Percentiles rank a stretch among this genome's conserved stretches.
Conservation (phyloP, 495 filamentous ascomycete genomes). For the Pseudomonodictys pantanalensis region DNA sequence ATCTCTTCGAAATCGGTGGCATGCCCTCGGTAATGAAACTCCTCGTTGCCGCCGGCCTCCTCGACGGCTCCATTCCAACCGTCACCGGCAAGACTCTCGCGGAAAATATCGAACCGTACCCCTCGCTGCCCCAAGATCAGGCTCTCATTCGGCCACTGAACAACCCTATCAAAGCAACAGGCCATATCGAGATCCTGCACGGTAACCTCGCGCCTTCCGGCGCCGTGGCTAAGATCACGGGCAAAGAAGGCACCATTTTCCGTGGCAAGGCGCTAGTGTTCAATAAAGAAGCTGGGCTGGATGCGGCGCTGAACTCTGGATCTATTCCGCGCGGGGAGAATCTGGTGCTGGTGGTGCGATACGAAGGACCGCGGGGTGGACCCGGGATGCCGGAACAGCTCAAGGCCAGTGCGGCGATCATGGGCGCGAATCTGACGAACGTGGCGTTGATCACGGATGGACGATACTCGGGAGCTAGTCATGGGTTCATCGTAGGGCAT, state of each 20-base stretch:
- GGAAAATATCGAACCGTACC: constrained; percentile 81
- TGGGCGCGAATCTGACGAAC: constrained; percentile 86
- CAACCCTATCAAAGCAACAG: constrained; percentile 83
- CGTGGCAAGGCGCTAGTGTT: constrained; percentile 84
- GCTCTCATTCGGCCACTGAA: constrained; percentile 77
- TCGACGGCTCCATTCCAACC: constrained; percentile 83
- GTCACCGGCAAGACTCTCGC: constrained; percentile 88
- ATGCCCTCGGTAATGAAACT: constrained; percentile 90
- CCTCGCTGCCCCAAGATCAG: constrained; percentile 75
- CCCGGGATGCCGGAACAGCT: constrained; percentile 99
- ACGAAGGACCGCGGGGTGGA: constrained; percentile 92
- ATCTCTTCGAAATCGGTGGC: constrained; percentile 91
- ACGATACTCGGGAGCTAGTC: constrained; percentile 82
- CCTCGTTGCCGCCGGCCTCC: constrained; percentile 73
- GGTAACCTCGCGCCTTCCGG: constrained; percentile 91
- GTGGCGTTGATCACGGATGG: constrained; percentile 94
- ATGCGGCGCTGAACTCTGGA: constrained; percentile 69
- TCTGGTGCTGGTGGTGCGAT: constrained; percentile 88
- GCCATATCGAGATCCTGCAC: constrained; percentile 84
- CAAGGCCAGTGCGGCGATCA: constrained; percentile 81
- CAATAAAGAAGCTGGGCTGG: constrained; percentile 78
- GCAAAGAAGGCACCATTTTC: constrained; percentile 85
- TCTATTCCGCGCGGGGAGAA: constrained; percentile 74
- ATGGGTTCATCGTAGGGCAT: constrained; percentile 96
- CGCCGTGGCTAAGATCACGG: constrained; percentile 96